Percentiles rank a stretch among this genome's conserved stretches.
Conservation (phyloP, 768 basidiomycete genomes). For the Roridomyces roridus region DNA sequence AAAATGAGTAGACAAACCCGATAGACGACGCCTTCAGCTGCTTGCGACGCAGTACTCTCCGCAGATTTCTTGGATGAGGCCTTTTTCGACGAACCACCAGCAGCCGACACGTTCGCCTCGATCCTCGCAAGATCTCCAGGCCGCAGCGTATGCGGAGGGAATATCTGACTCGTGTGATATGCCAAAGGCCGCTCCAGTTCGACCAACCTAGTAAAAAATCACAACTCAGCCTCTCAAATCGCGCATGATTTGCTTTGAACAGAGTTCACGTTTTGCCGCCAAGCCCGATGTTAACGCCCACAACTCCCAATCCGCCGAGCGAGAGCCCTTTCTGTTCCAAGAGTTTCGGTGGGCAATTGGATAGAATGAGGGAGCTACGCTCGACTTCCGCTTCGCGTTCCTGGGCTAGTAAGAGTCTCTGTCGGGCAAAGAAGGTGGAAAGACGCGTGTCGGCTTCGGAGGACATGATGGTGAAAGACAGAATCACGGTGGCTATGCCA, state of each 20-base stretch:
- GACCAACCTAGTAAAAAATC: constrained; percentile 77
- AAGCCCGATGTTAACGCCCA: constrained; percentile 79
- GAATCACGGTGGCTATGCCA: too few relatives aligned
- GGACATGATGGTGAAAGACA: constrained; percentile 6
- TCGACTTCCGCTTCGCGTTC: constrained; percentile 90
- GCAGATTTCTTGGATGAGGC: constrained; percentile 48
- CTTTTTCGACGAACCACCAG: constrained; percentile 45
- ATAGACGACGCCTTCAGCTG: constrained; percentile 85
- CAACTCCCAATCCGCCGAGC: constrained; percentile 72
- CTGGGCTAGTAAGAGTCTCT: constrained; percentile 65
- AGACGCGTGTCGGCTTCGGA: constrained; percentile 42
- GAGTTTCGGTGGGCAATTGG: constrained; percentile 82
- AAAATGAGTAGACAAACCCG: constrained; percentile 51
- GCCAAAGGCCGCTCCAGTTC: constrained; percentile 86
- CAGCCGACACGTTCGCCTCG: constrained; percentile 66
- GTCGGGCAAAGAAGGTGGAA: constrained; percentile 67
- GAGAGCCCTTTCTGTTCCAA: constrained; percentile 91
- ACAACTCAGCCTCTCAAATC: too few relatives aligned
- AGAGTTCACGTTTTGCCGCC: constrained; percentile 85
- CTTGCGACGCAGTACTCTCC: constrained; percentile 47
- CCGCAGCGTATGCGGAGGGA: constrained; percentile 90
- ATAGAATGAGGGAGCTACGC: constrained; percentile 76
- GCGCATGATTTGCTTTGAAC: too few relatives aligned
- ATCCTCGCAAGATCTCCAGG: constrained; percentile 90
- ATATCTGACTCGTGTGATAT: constrained; percentile 69